Conservation (phyloP, 2,329 filamentous ascomycete species). For the Monosporascus sp. region DNA sequence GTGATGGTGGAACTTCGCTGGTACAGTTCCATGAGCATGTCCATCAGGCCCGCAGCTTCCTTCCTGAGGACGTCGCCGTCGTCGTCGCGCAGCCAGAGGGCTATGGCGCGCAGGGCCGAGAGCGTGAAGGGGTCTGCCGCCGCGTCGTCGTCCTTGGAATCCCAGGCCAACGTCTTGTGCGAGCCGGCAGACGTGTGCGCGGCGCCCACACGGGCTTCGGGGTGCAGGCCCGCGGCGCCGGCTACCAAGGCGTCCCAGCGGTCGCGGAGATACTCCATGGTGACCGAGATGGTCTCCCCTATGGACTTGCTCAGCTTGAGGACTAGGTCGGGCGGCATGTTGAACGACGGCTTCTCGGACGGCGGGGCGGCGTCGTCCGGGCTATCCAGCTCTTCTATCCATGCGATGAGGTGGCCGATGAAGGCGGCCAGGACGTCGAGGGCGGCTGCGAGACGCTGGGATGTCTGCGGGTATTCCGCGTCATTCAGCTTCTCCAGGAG, state of each 20-base stretch:
- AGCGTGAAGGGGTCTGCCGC: slow-evolving; percentile 54
- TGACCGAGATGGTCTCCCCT: slow-evolving; percentile 57
- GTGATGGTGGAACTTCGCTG: slow-evolving; percentile 23
- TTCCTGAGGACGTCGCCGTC: slow-evolving; percentile 54
- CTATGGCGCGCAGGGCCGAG: slow-evolving; percentile 51
- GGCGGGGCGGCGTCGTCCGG: slow-evolving; percentile 9
- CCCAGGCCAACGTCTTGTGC: slow-evolving; percentile 51
- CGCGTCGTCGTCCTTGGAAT: slow-evolving; percentile 43
- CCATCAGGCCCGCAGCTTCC: slow-evolving; percentile 53
- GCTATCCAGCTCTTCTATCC: slow-evolving; percentile 42
- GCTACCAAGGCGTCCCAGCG: slow-evolving; percentile 64
- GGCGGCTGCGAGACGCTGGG: slow-evolving; percentile 52
- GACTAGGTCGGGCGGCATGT: slow-evolving; percentile 53
- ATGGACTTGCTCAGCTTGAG: slow-evolving; percentile 56
- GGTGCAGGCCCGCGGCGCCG: slow-evolving; percentile 56
- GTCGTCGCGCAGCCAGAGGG: slow-evolving; percentile 66
- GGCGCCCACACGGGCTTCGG: slow-evolving; percentile 42
- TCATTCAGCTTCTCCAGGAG: slow-evolving; percentile 55
- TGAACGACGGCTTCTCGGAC: slow-evolving; percentile 25
- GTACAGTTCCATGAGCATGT: slow-evolving; percentile 62
- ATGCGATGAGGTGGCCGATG: slow-evolving; percentile 51
- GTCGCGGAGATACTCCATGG: slow-evolving; percentile 62
- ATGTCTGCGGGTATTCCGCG: slow-evolving; percentile 43
- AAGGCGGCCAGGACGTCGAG: slow-evolving; percentile 60
- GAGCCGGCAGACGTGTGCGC: slow-evolving; percentile 40